Conservation (phyloP, 805 yeast species). For the Cyberlindnera bimundalis region DNA sequence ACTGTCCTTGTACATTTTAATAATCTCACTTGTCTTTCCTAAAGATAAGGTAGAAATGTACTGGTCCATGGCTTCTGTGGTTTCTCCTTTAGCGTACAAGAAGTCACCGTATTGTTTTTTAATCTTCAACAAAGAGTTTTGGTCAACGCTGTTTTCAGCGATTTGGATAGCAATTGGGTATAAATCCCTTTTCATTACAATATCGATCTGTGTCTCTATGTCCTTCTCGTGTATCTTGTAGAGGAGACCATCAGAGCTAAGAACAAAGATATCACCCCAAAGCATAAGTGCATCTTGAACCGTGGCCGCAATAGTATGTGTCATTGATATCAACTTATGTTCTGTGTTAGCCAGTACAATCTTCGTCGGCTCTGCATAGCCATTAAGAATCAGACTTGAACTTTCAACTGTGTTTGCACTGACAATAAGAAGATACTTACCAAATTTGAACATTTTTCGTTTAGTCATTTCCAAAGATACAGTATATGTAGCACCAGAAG, state of each 20-base stretch:
- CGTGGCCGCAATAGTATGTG: slow-evolving; percentile 61
- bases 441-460: slow-evolving; percentile 45
- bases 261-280: slow-evolving; percentile 55
- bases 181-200: slow-evolving; percentile 64
- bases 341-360: slow-evolving; percentile 64
- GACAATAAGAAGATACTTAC: slow-evolving; percentile 57
- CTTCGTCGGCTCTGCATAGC: slow-evolving; percentile 44
- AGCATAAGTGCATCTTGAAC: slow-evolving; percentile 55
- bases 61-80: slow-evolving; percentile 67
- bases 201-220: slow-evolving; percentile 62
- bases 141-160: slow-evolving; percentile 39
- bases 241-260: slow-evolving; percentile 74
- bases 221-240: slow-evolving; percentile 66
- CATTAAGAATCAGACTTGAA: slow-evolving; percentile 31
- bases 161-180: slow-evolving; percentile 70
- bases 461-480: slow-evolving; percentile 57
- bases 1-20: slow-evolving; percentile 75
- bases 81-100: slow-evolving; percentile 62
- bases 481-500: slow-evolving; percentile 49
- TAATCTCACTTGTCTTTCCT: slow-evolving; percentile 70
- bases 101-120: slow-evolving; percentile 67
- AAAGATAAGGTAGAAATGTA: slow-evolving; percentile 56
- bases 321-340: slow-evolving; percentile 68
- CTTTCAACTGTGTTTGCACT: slow-evolving; percentile 41
- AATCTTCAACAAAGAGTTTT: slow-evolving; percentile 36